phyloP scores from a whole-genome alignment of 2,329 filamentous ascomycete species.

The Fusarium camptoceras region DNA sequence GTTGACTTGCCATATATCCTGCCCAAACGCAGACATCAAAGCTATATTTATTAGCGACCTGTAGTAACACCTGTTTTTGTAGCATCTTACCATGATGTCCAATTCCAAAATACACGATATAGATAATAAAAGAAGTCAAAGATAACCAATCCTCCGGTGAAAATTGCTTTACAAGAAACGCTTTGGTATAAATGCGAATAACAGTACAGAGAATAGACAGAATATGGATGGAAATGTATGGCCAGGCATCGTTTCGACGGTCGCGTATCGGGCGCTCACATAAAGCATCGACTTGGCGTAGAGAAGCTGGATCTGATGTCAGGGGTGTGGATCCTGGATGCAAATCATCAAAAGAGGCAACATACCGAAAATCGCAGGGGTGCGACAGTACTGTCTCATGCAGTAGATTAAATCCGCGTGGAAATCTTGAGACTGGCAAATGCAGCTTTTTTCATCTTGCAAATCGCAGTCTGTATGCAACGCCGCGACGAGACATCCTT shows the following conservation, averaged over 20 bases:
- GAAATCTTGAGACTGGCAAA: not conserved
- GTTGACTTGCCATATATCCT: slow-evolving; percentile 15
- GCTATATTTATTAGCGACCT: not conserved
- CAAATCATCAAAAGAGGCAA: not conserved
- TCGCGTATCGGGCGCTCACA: slow-evolving; percentile 16
- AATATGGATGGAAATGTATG: slow-evolving; percentile 15
- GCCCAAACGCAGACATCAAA: slow-evolving; percentile 15
- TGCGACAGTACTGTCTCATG: not conserved
- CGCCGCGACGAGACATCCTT: not conserved
- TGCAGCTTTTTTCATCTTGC: not conserved
- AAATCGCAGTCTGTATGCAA: not conserved
- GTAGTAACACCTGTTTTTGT: fast-evolving
- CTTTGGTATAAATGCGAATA: slow-evolving; percentile 16
- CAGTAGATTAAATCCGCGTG: not conserved
- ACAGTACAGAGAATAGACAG: slow-evolving; percentile 7
- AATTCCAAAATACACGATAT: slow-evolving; percentile 11
- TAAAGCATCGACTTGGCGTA: slow-evolving; percentile 3
- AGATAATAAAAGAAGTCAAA: not conserved
- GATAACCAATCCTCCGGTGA: slow-evolving; percentile 14
- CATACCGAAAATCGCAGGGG: slow-evolving; percentile 4
- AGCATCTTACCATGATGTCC: slow-evolving; percentile 10
- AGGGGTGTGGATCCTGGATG: not conserved
- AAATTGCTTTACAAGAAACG: slow-evolving; percentile 8
- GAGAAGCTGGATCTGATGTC: not conserved
- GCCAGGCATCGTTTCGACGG: slow-evolving; percentile 14